Conservation (phyloP, 495 filamentous ascomycete genomes). For the Penicillium bialowiezense region DNA sequence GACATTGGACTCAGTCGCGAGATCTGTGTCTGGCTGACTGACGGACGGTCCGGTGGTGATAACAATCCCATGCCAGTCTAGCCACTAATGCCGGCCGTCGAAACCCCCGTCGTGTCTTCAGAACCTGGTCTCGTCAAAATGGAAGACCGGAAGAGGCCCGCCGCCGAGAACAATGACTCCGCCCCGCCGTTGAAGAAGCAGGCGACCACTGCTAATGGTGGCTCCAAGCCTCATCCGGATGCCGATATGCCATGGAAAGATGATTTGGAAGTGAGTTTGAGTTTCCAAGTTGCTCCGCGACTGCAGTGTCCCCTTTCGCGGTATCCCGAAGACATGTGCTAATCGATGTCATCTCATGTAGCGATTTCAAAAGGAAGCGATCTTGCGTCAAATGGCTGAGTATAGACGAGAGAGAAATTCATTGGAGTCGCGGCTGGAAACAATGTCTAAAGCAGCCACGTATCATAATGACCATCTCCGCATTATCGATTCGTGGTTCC, state of each 20-base stretch:
- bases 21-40: constrained; percentile 32
- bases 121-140: constrained; percentile 78
- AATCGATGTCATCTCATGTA: constrained; percentile 34
- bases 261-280: constrained; percentile 78
- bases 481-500: constrained; percentile 86
- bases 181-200: constrained; percentile 85
- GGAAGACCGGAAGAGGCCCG: constrained; percentile 95
- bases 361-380: constrained; percentile 97
- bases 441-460: constrained; percentile 67
- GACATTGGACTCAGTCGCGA: constrained; percentile 30
- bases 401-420: constrained; percentile 85
- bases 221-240: constrained; percentile 69
- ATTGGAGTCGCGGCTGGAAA: constrained; percentile 71
- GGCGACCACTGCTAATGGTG: constrained; percentile 69
- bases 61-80: constrained; percentile 38
- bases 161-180: constrained; percentile 70
- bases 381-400: constrained; percentile 94
- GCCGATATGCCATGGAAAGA: constrained; percentile 79
- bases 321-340: constrained; percentile 3
- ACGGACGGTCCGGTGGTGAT: constrained; percentile 42
- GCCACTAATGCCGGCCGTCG: constrained; percentile 78
- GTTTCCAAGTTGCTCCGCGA: background rate
- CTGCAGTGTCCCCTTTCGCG: background rate
- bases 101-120: constrained; percentile 67
- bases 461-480: constrained; percentile 91